Evolutionary conservation across 2,329 filamentous ascomycete genomes (phyloP), one percentile per base, ranked within the genome.

Genomic region (Fusarium udum): DNA sequence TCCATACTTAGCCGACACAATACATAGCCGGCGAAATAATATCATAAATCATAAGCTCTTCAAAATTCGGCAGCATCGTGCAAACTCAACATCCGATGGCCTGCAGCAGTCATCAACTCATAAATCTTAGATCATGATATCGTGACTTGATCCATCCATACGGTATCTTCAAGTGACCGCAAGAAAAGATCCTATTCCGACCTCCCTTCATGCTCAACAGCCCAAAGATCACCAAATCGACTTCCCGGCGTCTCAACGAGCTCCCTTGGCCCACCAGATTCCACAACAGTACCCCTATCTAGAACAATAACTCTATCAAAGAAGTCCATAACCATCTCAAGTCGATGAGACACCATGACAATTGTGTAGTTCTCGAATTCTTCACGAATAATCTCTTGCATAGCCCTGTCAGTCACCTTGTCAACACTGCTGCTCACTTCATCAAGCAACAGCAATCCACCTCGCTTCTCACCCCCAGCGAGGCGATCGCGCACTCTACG

Each of bases 291-390:
- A 5, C 87, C 87, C 48, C 80, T 79, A n/a, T 88, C 84, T 79
- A 89, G 83, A 9, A 89, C 84, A 3, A 86, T 80, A 20, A 89
- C 84, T 10, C 80, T 79, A 60, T 88, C 86, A 69, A 79, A 80
- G 26, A 87, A 88, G 60, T 87, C 85, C 68, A 87, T 80, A 20
- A 90, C 87, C 63, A 87, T 87, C 16, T 84, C 82, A 20, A 87
- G 75, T 12, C 85, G 79, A 65, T 87, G 85, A 22, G 82, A 83
- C 3, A 87, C 82, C 80, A 84, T 85, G 42, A 87, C 74, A 16
- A 93, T 87, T 0, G 91, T 93, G 67, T 83, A 85, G 8, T 61
- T 72, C 9, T 64, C 73, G 69, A 86, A 85, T 67, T 85, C 83
- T 4, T 76, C 52, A 9, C 76, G 68, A 34, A 86, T 84, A 1